A percentile compares a stretch with the other conserved stretches of the same genome.
phyloP scores from a whole-genome alignment of 306 rosid species.

The Biancaea sappan region DNA sequence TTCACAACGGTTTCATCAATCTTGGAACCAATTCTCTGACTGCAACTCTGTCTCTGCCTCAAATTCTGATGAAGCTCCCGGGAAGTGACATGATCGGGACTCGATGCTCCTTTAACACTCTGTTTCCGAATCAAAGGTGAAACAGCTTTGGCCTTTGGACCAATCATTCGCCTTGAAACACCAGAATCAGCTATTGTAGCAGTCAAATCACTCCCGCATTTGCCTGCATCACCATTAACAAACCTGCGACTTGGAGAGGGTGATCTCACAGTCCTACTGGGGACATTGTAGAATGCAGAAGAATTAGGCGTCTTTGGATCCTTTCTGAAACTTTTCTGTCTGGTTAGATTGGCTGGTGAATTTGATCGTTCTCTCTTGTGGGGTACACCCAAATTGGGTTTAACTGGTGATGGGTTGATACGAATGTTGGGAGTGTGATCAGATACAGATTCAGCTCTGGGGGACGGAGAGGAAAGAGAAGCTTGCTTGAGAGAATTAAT shows the following conservation, averaged over 20 bases:
- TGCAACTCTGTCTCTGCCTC: slow-evolving; percentile 50
- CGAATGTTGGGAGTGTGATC: neutral
- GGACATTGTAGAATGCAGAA: slow-evolving; percentile 15
- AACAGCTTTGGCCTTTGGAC: slow-evolving; percentile 27
- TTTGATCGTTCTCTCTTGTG: slow-evolving; percentile 63
- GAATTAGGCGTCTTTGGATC: slow-evolving; percentile 36
- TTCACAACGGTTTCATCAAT: slow-evolving; percentile 60
- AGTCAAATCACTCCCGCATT: slow-evolving; percentile 18
- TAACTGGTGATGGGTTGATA: slow-evolving; percentile 23
- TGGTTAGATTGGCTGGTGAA: slow-evolving; percentile 51
- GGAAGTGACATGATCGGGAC: slow-evolving; percentile 37
- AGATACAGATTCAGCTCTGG: too few relatives aligned
- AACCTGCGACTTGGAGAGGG: slow-evolving; percentile 67
- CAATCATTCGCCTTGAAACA: slow-evolving; percentile 34
- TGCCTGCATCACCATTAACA: slow-evolving; percentile 33
- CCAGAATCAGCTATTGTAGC: neutral
- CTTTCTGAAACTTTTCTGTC: slow-evolving; percentile 80
- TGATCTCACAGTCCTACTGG: slow-evolving; percentile 44
- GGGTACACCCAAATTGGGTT: too few relatives aligned
- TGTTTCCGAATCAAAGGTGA: slow-evolving; percentile 36
- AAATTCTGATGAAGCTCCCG: slow-evolving; percentile 37
- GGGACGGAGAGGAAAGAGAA: slow-evolving; percentile 9
- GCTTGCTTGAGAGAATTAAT: slow-evolving; percentile 56
- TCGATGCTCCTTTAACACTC: slow-evolving; percentile 26
- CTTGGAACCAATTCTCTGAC: slow-evolving; percentile 53